Conservation (phyloP, 140 eudicot species). For the Oenanthe javanica region DNA sequence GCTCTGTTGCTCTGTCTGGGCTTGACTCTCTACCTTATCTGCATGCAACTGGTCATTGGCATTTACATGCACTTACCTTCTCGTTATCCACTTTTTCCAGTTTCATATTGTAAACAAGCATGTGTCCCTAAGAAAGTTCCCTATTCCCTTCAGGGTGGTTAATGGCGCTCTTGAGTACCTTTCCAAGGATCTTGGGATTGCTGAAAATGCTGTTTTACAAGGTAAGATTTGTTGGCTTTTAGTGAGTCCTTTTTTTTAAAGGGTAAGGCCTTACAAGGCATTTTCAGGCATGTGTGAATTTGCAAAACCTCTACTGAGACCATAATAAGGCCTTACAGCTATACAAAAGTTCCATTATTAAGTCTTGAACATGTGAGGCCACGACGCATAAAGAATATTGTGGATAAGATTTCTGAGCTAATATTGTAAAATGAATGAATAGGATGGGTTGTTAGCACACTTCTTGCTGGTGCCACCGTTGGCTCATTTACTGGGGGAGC, state of each 20-base stretch:
- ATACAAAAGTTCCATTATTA: no score
- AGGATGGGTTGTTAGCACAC: slow-evolving; percentile 97
- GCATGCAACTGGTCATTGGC: background rate
- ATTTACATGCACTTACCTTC: background rate
- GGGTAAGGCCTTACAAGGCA: background rate
- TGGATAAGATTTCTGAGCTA: background rate
- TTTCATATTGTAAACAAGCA: background rate
- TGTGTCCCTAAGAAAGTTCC: background rate
- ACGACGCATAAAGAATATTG: background rate
- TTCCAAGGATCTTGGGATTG: slow-evolving; percentile 83
- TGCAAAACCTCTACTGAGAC: background rate
- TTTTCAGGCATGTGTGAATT: background rate
- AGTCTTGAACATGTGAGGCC: background rate
- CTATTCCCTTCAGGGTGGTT: slow-evolving; percentile 60
- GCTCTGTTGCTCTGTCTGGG: background rate
- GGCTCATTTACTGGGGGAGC: slow-evolving; percentile 97
- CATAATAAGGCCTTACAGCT: background rate
- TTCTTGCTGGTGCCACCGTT: slow-evolving; percentile 96
- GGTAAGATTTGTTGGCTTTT: slow-evolving; percentile 36
- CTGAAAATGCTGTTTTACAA: slow-evolving; percentile 84
- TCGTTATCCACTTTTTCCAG: background rate
- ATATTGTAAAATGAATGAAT: slow-evolving; percentile 4
- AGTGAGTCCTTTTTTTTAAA: background rate
- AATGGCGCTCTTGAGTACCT: slow-evolving; percentile 98
- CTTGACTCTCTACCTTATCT: background rate